phyloP scores from a whole-genome alignment of 768 basidiomycete species.

The Tubosaeta sp. region DNA sequence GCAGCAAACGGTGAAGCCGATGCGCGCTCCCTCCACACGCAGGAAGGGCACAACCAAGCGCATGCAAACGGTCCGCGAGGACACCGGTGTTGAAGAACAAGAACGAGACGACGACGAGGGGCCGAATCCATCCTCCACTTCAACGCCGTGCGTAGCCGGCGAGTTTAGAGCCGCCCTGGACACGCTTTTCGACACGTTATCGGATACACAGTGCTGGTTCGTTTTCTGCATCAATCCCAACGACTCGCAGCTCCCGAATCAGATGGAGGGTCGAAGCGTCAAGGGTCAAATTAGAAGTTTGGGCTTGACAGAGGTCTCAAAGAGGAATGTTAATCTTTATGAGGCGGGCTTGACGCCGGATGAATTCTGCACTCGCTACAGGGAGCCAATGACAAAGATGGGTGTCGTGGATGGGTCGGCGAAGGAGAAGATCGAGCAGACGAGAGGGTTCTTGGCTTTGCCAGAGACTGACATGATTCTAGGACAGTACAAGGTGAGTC shows the following conservation, averaged over 20 bases:
- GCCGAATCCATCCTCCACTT: conserved; percentile 28
- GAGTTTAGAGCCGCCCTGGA: conserved; percentile 85
- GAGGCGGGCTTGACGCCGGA: conserved; percentile 81
- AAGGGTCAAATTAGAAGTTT: conserved; percentile 87
- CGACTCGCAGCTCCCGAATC: conserved; percentile 91
- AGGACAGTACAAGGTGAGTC: conserved; percentile 73
- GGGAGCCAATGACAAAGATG: conserved; percentile 52
- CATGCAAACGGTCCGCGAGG: conserved; percentile 34
- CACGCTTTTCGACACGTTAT: conserved; percentile 80
- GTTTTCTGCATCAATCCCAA: conserved; percentile 94
- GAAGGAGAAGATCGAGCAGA: conserved; percentile 57
- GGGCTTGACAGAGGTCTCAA: conserved; percentile 75
- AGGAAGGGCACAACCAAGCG: conserved; percentile 73
- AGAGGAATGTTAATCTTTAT: conserved; percentile 60
- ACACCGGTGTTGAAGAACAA: conserved; percentile 34
- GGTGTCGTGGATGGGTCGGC: conserved; percentile 59
- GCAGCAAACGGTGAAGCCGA: conserved; percentile 89
- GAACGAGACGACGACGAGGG: conserved; percentile 47
- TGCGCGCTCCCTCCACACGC: conserved; percentile 87
- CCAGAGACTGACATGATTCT: conserved; percentile 72
- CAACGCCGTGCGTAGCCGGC: conserved; percentile 72
- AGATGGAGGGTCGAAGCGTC: conserved; percentile 86
- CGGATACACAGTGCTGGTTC: conserved; percentile 88
- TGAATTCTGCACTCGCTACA: conserved; percentile 86
- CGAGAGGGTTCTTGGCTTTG: conserved; percentile 51